phyloP scores from a whole-genome alignment of 768 basidiomycete species.

The Macrolepiota fuliginosa region DNA sequence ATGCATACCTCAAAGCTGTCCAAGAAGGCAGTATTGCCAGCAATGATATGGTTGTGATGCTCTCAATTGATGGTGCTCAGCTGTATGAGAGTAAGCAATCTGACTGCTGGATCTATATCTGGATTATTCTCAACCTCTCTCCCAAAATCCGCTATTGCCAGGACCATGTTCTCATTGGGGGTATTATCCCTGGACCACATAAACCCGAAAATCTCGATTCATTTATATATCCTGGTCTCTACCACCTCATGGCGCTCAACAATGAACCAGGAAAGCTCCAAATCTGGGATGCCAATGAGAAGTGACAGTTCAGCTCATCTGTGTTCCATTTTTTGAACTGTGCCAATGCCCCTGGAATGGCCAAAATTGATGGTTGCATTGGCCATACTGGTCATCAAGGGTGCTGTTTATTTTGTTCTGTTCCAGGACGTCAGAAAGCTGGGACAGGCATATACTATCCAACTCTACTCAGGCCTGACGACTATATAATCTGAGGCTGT shows the following conservation, averaged over 20 bases:
- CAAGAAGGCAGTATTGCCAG: constrained; percentile 18
- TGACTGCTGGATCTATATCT: constrained; percentile 41
- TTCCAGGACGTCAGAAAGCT: too few species aligned
- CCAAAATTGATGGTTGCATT: constrained; percentile 14
- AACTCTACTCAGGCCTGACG: too few species aligned
- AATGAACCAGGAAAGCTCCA: too few species aligned
- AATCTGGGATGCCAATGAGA: too few species aligned
- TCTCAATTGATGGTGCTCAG: constrained; percentile 41
- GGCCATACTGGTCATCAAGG: constrained; percentile 16
- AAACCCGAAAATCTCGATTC: constrained; percentile 25
- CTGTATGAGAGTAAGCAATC: constrained; percentile 40
- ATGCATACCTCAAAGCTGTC: constrained; percentile 25
- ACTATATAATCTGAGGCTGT: too few species aligned
- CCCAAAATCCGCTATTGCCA: constrained; percentile 25
- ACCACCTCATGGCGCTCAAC: constrained; percentile 16
- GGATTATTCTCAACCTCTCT: constrained; percentile 31
- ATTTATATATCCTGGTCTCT: constrained; percentile 19
- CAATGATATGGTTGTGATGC: constrained; percentile 31
- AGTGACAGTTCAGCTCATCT: constrained; percentile 8
- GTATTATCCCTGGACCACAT: constrained; percentile 28
- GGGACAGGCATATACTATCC: too few species aligned
- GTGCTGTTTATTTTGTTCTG: constrained; percentile 11
- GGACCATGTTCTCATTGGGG: constrained; percentile 21
- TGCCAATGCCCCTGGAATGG: constrained; percentile 14
- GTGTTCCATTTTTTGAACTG: constrained; percentile 6